These are phyloP conservation scores for Puccinia coronata DNA, from an alignment of 1,284 basidiomycete species.

Conservation along the genomic window DNA sequence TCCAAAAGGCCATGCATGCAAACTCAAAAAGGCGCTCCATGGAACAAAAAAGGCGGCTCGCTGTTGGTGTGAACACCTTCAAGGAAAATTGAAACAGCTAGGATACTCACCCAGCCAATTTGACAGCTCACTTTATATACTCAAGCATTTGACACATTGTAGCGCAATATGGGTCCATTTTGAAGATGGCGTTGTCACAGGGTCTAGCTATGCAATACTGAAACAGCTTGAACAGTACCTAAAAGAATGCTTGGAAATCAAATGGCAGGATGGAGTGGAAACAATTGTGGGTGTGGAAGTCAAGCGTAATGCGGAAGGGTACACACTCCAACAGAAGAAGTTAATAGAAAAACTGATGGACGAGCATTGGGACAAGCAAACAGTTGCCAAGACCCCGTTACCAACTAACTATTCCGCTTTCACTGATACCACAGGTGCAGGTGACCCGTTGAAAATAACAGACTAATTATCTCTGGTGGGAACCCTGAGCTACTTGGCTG, in stretches of 20 bases:
- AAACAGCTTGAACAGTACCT: too few species aligned
- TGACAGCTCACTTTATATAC: not conserved
- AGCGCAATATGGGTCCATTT: constrained; percentile 13
- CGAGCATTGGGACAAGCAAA: not conserved
- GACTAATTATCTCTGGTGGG: constrained; percentile 15
- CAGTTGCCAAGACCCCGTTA: not conserved
- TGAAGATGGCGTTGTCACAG: constrained; percentile 18
- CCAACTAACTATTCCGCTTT: not conserved
- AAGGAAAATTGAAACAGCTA: not conserved
- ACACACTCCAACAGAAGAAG: not conserved
- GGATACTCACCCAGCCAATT: not conserved
- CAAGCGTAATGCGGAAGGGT: not conserved
- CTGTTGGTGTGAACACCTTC: constrained; percentile 26
- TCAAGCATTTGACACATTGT: not conserved
- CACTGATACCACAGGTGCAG: not conserved
- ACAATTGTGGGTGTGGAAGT: not conserved
- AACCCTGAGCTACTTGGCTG: not conserved
- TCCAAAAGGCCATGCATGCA: too few species aligned
- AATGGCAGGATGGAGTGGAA: not conserved
- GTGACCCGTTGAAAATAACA: not conserved
- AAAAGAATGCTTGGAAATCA: not conserved
- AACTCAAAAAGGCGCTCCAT: too few species aligned
- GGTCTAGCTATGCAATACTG: not conserved
- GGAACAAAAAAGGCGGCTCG: constrained; percentile 1
- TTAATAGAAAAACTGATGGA: not conserved